Percentiles rank a stretch among this genome's conserved stretches.
Conservation (phyloP, 1,284 basidiomycete species). For the Apiotrichum porosum region DNA sequence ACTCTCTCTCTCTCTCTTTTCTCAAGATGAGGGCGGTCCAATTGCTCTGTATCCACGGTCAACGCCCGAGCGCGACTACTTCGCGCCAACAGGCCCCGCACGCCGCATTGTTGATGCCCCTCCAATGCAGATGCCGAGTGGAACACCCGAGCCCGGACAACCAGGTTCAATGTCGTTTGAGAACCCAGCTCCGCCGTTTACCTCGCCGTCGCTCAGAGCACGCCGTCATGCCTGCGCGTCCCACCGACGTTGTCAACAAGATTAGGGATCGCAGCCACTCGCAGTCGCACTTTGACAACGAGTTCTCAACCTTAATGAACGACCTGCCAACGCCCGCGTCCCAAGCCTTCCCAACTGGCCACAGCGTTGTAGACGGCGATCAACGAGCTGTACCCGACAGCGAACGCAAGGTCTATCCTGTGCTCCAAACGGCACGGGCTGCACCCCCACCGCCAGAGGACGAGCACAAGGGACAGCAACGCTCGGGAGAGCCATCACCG, state of each 20-base stretch:
- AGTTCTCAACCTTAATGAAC: constrained; percentile 1
- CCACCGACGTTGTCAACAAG: constrained; percentile 2
- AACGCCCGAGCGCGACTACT: constrained; percentile 1
- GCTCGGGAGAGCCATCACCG: too few species aligned
- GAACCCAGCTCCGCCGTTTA: neutral
- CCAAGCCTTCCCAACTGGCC: too few species aligned
- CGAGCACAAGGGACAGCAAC: too few species aligned
- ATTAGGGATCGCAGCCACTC: neutral
- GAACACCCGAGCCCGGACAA: too few species aligned
- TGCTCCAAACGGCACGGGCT: too few species aligned
- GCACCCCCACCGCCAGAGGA: too few species aligned
- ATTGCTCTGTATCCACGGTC: constrained; percentile 11
- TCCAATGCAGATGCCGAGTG: neutral
- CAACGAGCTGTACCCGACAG: too few species aligned
- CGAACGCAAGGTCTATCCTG: too few species aligned
- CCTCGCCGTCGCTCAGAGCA: neutral
- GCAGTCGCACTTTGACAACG: constrained; percentile 4
- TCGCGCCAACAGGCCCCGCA: neutral
- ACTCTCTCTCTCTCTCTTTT: neutral
- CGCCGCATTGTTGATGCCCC: neutral
- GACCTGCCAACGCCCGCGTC: neutral
- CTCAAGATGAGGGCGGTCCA: constrained; percentile 10
- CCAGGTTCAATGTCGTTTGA: neutral
- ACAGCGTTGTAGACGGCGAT: too few species aligned
- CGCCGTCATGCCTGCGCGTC: constrained; percentile 6